These are phyloP conservation scores for Backusella macrospora DNA, from an alignment of 192 early-diverging fungal genomes.

Conservation along the genomic window DNA sequence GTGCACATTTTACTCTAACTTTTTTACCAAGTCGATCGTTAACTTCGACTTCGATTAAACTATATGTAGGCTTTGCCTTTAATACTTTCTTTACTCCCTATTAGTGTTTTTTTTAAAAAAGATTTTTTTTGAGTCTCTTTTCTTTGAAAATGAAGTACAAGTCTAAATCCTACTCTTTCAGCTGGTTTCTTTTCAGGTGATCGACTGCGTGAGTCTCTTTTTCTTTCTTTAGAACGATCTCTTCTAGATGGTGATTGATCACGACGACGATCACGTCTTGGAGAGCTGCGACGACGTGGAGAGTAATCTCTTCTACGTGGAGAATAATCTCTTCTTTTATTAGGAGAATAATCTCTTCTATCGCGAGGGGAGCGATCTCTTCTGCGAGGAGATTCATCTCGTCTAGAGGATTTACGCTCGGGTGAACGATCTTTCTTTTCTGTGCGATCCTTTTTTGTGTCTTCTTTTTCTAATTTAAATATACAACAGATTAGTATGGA, in stretches of 20 bases:
- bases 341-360: background rate
- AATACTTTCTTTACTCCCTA: constrained; percentile 5
- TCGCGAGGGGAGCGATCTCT: constrained; percentile 1
- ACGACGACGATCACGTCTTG: constrained; percentile 21
- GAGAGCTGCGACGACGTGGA: constrained; percentile 5
- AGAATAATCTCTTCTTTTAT: background rate
- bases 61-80: constrained; percentile 15
- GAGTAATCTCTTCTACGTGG: constrained; percentile 11
- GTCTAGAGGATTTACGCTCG: background rate
- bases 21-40: constrained; percentile 94
- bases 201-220: constrained; percentile 5
- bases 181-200: constrained; percentile 9
- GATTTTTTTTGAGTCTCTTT: background rate
- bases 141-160: too few species aligned
- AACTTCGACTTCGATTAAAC: constrained; percentile 69
- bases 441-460: constrained; percentile 5
- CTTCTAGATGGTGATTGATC: background rate
- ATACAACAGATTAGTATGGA: background rate
- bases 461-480: background rate
- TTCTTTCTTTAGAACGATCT: background rate
- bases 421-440: constrained; percentile 7
- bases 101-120: background rate
- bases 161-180: constrained; percentile 32
- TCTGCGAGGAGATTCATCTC: constrained; percentile 8
- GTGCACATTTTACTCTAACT: constrained; percentile 78